A percentile compares a stretch with the other conserved stretches of the same genome.
These are phyloP conservation scores for Cryphonectria japonica DNA, from an alignment of 2,329 filamentous ascomycete genomes.

Conservation along the genomic window DNA sequence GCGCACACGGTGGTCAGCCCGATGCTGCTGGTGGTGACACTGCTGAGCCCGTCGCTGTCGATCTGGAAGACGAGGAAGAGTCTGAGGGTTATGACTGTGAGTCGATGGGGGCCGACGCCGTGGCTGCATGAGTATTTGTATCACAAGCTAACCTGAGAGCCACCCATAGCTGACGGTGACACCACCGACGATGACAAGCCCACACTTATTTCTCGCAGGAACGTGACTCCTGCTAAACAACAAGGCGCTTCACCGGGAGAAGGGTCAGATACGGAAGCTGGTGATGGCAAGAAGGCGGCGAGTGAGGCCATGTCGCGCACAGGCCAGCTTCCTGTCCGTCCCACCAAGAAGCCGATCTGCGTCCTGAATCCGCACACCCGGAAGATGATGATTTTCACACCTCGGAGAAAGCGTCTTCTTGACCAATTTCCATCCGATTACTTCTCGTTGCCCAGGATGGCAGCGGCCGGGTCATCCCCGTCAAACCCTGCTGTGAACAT, in stretches of 20 bases:
- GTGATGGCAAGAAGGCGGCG: slow-evolving; percentile 1
- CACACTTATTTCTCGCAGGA: slow-evolving; percentile 54
- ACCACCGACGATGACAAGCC: slow-evolving; percentile 65
- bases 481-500: not conserved
- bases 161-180: slow-evolving; percentile 58
- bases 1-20: not conserved
- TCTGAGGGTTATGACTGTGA: slow-evolving; percentile 63
- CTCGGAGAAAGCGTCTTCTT: slow-evolving; percentile 48
- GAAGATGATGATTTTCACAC: slow-evolving; percentile 68
- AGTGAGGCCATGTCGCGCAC: slow-evolving; percentile 4
- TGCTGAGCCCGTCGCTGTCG: slow-evolving; percentile 1
- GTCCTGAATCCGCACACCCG: slow-evolving; percentile 60
- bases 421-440: slow-evolving; percentile 52
- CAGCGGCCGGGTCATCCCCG: not conserved
- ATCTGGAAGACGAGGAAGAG: slow-evolving; percentile 32
- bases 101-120: slow-evolving; percentile 39
- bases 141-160: slow-evolving; percentile 43
- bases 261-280: slow-evolving; percentile 53
- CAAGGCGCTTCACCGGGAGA: slow-evolving; percentile 11
- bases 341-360: slow-evolving; percentile 60
- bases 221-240: slow-evolving; percentile 28
- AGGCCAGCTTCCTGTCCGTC: slow-evolving; percentile 42
- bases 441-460: slow-evolving; percentile 39
- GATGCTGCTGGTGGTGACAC: not conserved
- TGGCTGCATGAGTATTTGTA: slow-evolving; percentile 11